Conservation (phyloP, 257 asterid genomes). For the Scutellaria minor region DNA sequence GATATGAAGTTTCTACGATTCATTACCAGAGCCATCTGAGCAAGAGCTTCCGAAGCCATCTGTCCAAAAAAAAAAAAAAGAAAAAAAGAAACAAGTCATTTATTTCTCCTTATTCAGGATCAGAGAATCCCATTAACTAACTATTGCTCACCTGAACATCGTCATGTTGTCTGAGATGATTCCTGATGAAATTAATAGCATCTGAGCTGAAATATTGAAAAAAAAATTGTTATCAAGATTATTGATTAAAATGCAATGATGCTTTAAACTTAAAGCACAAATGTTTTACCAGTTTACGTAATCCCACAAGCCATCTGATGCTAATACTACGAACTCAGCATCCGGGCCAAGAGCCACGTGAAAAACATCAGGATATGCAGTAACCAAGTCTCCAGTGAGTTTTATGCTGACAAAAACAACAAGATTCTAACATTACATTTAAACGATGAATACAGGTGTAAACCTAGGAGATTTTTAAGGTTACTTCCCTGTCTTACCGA, state of each 20-base stretch:
- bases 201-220: conserved; percentile 60
- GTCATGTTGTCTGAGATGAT: conserved; percentile 80
- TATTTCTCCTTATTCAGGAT: conserved; percentile 19
- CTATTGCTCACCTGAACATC: conserved; percentile 69
- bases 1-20: conserved; percentile 6
- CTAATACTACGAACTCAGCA: conserved; percentile 73
- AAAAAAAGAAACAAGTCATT: conserved; percentile 30
- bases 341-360: conserved; percentile 76
- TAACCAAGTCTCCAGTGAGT: conserved; percentile 74
- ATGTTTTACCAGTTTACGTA: conserved; percentile 66
- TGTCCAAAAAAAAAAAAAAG: conserved; percentile 40
- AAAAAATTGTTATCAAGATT: conserved; percentile 2
- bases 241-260: conserved; percentile 25
- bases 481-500: conserved; percentile 50
- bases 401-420: conserved; percentile 54
- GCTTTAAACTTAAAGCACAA: conserved; percentile 21
- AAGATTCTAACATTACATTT: background rate
- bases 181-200: conserved; percentile 68
- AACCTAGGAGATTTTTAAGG: background rate
- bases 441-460: background rate
- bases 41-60: conserved; percentile 92
- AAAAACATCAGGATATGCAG: conserved; percentile 78
- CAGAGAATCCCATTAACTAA: background rate
- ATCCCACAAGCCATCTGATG: conserved; percentile 99
- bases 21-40: conserved; percentile 79